phyloP scores from a whole-genome alignment of 208 protist species.

The Herpetomonas samuelpessoai region DNA sequence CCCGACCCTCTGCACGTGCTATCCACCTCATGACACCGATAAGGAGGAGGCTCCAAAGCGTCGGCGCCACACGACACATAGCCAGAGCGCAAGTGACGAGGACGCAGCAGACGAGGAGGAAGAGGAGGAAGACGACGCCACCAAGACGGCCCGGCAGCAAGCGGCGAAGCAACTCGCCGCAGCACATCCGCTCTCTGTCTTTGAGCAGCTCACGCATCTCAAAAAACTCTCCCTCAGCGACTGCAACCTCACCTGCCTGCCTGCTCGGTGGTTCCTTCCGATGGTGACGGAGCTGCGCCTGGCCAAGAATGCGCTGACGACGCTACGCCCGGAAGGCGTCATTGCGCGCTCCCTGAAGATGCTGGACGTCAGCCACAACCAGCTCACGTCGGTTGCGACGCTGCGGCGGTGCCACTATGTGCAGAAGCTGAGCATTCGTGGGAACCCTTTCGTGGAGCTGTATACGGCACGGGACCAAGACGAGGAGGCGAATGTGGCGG shows the following conservation, averaged over 20 bases:
- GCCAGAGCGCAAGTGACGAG: background rate
- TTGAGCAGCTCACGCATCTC: conserved; percentile 57
- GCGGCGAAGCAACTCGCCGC: conserved; percentile 11
- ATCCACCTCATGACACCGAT: conserved; percentile 9
- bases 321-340: conserved; percentile 74
- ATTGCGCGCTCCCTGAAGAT: conserved; percentile 82
- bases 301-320: conserved; percentile 58
- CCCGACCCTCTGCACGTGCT: conserved; percentile 32
- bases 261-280: conserved; percentile 74
- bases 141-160: conserved; percentile 13
- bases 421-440: conserved; percentile 56
- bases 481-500: conserved; percentile 4
- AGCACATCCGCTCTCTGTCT: conserved; percentile 72
- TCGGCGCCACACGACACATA: background rate
- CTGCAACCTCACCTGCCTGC: conserved; percentile 60
- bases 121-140: conserved; percentile 6
- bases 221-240: conserved; percentile 81
- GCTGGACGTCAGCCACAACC: conserved; percentile 80
- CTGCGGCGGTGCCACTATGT: conserved; percentile 80
- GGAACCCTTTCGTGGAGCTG: conserved; percentile 55
- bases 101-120: background rate
- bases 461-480: conserved; percentile 19
- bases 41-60: conserved; percentile 3
- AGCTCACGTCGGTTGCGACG: conserved; percentile 37
- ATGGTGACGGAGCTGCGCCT: conserved; percentile 77